Evolutionary conservation across 2,329 filamentous ascomycete species (phyloP), one percentile per base, ranked within the genome.

Genomic region (Diaporthe ilicicola): DNA sequence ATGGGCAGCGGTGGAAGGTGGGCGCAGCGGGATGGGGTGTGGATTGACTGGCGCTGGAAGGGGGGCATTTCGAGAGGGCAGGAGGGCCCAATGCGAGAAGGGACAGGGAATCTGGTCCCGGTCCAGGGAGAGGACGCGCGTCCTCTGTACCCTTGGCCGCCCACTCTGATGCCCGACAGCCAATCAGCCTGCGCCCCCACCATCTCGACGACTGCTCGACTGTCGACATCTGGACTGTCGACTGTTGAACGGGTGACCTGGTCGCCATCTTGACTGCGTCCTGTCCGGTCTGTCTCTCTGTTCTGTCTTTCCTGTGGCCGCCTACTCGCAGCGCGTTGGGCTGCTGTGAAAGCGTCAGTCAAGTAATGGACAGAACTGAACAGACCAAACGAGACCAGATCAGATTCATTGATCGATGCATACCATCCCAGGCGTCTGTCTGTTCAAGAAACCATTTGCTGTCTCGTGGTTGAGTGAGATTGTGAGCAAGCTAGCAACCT

Each of bases 111-210:
- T 32, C 56, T 9, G 56, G 24, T 46, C 39, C 56, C 56, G 19
- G 56, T 62, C 56, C 56, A 46, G 56, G 56, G 27, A 62, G 56
- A 62, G 56, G 56, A 62, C 56, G 56, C 56, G 56, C 56, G 56
- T 62, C 56, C 56, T 62, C 42, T 27, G 27, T 34, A 46, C 24
- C 56, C 56, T 62, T 62, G 56, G 56, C n/a, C 56, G n/a, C 56
- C 56, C 56, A 62, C 56, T 62, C 32, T 46, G 56, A 62, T 62
- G 56, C 56, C 56, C 56, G 56, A 62, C 56, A 19, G 27, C 56
- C 56, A 62, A 62, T 61, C 55, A 61, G 55, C 55, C 55, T 32
- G 55, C 55, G 39, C 37, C 55, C 55, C 55, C 39, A 46, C 55
- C 55, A 61, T 24, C 55, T 32, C 37, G 37, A 39, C 54, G 24